phyloP scores from a whole-genome alignment of 768 basidiomycete species.

The Trametes elegans region DNA sequence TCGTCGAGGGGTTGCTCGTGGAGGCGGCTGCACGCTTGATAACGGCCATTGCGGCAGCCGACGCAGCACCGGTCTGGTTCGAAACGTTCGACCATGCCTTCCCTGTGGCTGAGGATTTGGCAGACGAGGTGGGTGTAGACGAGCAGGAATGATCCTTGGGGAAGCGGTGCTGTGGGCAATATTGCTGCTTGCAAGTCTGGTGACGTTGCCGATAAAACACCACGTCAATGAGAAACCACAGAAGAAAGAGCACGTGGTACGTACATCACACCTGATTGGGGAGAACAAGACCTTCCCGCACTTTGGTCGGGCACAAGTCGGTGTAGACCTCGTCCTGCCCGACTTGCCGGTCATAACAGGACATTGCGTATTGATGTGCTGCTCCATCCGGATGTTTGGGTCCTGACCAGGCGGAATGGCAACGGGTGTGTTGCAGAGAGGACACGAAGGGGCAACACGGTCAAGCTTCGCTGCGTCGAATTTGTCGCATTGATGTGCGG shows the following conservation, averaged over 20 bases:
- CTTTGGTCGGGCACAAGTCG: slow-evolving; percentile 55
- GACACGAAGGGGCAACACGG: slow-evolving; percentile 76
- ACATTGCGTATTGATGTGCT: slow-evolving; percentile 66
- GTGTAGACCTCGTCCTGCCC: slow-evolving; percentile 42
- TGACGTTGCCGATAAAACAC: too few species aligned
- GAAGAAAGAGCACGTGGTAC: too few species aligned
- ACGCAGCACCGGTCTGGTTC: slow-evolving; percentile 20
- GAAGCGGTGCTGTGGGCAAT: slow-evolving; percentile 79
- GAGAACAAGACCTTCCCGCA: slow-evolving; percentile 75
- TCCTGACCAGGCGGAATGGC: slow-evolving; percentile 76
- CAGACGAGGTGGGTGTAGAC: slow-evolving; percentile 12
- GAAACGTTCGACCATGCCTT: slow-evolving; percentile 19
- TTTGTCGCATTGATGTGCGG: slow-evolving; percentile 62
- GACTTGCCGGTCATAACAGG: slow-evolving; percentile 65
- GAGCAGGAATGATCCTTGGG: slow-evolving; percentile 67
- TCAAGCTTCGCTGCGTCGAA: slow-evolving; percentile 73
- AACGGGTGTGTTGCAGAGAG: slow-evolving; percentile 73
- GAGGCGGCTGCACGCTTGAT: slow-evolving; percentile 38
- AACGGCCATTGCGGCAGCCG: slow-evolving; percentile 37
- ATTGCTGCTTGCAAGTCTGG: slow-evolving; percentile 70
- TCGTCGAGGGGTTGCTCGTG: slow-evolving; percentile 39
- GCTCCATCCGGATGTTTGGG: slow-evolving; percentile 79
- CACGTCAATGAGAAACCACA: too few species aligned
- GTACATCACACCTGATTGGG: slow-evolving; percentile 71
- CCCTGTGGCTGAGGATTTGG: slow-evolving; percentile 21